Conservation (phyloP, 1,284 basidiomycete genomes). For the Coniferiporia sulphurascens region DNA sequence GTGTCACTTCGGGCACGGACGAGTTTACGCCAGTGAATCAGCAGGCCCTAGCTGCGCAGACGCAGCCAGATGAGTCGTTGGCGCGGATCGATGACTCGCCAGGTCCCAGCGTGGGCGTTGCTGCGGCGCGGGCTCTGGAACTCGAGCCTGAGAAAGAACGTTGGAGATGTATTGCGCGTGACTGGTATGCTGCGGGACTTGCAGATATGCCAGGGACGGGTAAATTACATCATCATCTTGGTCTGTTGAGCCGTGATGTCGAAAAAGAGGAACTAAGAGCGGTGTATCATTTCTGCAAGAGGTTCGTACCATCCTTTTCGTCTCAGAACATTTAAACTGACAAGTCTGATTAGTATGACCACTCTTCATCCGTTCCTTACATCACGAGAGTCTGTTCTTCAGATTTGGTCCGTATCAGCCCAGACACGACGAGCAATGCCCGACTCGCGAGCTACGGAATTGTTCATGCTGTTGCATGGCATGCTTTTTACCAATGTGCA, state of each 20-base stretch:
- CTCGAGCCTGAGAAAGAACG: conserved; percentile 88
- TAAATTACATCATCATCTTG: conserved; percentile 93
- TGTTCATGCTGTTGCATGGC: conserved; percentile 90
- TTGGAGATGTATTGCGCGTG: conserved; percentile 85
- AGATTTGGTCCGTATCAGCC: conserved; percentile 73
- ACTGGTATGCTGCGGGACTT: conserved; percentile 90
- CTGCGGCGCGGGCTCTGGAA: conserved; percentile 82
- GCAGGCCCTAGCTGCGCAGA: conserved; percentile 36
- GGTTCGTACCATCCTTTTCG: conserved; percentile 43
- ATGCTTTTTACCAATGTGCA: conserved; percentile 95
- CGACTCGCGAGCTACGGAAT: conserved; percentile 73
- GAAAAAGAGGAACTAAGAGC: conserved; percentile 82
- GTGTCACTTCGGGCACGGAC: conserved; percentile 23
- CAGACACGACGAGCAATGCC: conserved; percentile 71
- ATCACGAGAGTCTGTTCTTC: conserved; percentile 83
- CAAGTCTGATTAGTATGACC: conserved; percentile 59
- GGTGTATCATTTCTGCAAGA: conserved; percentile 94
- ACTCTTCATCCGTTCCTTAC: conserved; percentile 82
- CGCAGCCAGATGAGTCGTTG: conserved; percentile 40
- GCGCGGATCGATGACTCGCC: conserved; percentile 63
- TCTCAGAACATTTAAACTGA: conserved; percentile 10
- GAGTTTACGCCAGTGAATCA: conserved; percentile 44
- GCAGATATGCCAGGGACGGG: conserved; percentile 88
- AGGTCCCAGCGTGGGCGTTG: conserved; percentile 78
- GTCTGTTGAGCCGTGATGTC: conserved; percentile 77